phyloP scores from a whole-genome alignment of 2,329 filamentous ascomycete species.

The Cytospora chrysosperma region DNA sequence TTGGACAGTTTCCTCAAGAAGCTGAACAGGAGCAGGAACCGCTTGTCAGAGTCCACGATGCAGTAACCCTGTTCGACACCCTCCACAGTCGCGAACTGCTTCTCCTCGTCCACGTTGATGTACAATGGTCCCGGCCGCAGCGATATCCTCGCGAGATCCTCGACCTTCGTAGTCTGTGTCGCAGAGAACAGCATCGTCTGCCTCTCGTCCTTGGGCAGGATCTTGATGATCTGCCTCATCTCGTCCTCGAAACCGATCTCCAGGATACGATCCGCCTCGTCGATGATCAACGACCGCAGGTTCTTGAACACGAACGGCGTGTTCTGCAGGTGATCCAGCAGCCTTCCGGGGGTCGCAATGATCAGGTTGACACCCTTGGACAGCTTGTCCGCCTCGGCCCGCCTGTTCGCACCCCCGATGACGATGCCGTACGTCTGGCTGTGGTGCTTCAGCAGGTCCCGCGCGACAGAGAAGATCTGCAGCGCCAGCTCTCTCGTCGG shows the following conservation, averaged over 20 bases:
- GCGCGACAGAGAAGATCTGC: constrained; percentile 93
- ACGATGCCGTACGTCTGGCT: constrained; percentile 95
- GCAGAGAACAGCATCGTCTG: constrained; percentile 99
- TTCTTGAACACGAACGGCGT: constrained; percentile 94
- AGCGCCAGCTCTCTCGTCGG: constrained; percentile 91
- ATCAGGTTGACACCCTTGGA: constrained; percentile 91
- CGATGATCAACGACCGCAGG: constrained; percentile 86
- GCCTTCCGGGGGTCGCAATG: constrained; percentile 87
- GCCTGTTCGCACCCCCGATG: constrained; percentile 89
- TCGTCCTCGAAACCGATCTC: constrained; percentile 99
- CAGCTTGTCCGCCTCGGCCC: constrained; percentile 92
- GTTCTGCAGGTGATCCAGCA: constrained; percentile 92
- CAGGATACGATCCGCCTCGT: constrained; percentile 94
- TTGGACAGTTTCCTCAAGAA: constrained; percentile 90
- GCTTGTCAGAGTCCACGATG: constrained; percentile 87
- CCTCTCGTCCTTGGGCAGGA: constrained; percentile 79
- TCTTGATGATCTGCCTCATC: constrained; percentile 95
- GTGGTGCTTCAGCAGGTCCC: constrained; percentile 89
- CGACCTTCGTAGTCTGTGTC: constrained; percentile 97
- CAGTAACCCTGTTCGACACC: constrained; percentile 96
- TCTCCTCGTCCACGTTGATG: constrained; percentile 91
- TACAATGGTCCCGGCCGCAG: constrained; percentile 87
- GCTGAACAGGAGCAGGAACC: constrained; percentile 90
- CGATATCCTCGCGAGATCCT: constrained; percentile 93
- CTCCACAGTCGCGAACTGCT: constrained; percentile 88